Evolutionary conservation across 495 filamentous ascomycete species (phyloP), one percentile per base, ranked within the genome.

Genomic region (Daldinia caldariorum): DNA sequence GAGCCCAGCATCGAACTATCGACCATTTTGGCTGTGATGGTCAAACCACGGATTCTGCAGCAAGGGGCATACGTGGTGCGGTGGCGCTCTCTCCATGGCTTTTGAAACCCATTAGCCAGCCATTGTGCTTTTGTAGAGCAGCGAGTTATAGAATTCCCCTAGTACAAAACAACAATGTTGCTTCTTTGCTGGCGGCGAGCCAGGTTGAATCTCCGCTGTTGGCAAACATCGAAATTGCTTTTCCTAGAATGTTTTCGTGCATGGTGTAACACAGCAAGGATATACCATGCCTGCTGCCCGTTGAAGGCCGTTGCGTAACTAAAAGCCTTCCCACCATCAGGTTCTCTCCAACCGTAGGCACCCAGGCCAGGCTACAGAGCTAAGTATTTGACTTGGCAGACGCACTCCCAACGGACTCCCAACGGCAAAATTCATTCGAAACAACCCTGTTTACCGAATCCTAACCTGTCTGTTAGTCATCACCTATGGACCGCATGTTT

Each of bases 21-120:
- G 37, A 18, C 16, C 37, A 58, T 62, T 26, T 56, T 18, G 38
- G 58, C n/a, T 18, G 22, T 63, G 59, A 63, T 53, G 67, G 69
- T 53, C 57, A 71, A 35, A 65, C 55, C 20, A 13, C 14, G 55
- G 16, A 49, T 53, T 71, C 45, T 67, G 63, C 63, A 54, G 58
- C 63, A 66, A 67, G 69, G 69, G 69, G 69, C 34, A 6, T 20
- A 13, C 37, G 51, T 35, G 9, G 0, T 35, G 34, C 26, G 45
- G 69, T 71, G 69, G 69, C 63, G 63, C 53, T 71, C 26, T 71
- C 26, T 58, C 49, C 8, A 57, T 49, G 57, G 57, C 61, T 43
- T 49, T 35, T 4, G 43, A 22, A 47, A 13, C 55, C 41, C n/a
- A 43, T 54, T 45, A 35, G 22, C 35, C 43, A 35, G 22, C 35